Evolutionary conservation across 768 basidiomycete species (phyloP).

Genomic region (Tricholoma bakamatsutake): DNA sequence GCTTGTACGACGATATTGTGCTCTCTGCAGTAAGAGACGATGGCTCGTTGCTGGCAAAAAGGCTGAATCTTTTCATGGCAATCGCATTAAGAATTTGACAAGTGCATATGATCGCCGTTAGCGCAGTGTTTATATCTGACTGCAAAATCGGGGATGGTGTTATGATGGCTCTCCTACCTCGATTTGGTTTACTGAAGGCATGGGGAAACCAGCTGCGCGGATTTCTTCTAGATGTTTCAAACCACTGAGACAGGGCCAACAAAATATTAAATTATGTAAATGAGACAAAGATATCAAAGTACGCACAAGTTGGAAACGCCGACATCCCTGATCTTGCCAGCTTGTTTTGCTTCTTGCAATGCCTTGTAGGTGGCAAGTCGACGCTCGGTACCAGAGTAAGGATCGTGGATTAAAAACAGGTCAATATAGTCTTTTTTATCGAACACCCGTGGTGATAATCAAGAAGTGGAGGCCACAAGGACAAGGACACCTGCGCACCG

Average conservation of each 20-base stretch:
- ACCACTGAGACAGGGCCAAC: slow-evolving; percentile 33
- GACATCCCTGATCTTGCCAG: slow-evolving; percentile 64
- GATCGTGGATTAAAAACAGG: slow-evolving; percentile 76
- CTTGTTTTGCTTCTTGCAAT: slow-evolving; percentile 52
- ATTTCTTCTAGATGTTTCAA: slow-evolving; percentile 75
- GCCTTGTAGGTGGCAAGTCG: slow-evolving; percentile 73
- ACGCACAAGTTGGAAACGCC: slow-evolving; percentile 83
- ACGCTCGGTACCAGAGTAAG: slow-evolving; percentile 52
- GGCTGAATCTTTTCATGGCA: slow-evolving; percentile 63
- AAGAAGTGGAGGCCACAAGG: background rate
- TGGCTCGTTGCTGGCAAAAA: slow-evolving; percentile 73
- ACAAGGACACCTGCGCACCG: slow-evolving; percentile 35
- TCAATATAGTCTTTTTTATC: slow-evolving; percentile 38
- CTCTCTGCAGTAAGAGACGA: slow-evolving; percentile 66
- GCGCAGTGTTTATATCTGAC: background rate
- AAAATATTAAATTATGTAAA: background rate
- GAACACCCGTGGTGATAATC: background rate
- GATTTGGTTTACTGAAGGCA: slow-evolving; percentile 77
- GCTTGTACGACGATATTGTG: slow-evolving; percentile 63
- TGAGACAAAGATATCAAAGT: background rate
- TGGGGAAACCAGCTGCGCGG: slow-evolving; percentile 48
- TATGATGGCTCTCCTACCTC: slow-evolving; percentile 41
- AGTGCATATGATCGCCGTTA: background rate
- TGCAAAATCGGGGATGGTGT: background rate
- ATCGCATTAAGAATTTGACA: slow-evolving; percentile 4